Evolutionary conservation across 1,139 yeast genomes (phyloP), one percentile per base, ranked within the genome.

Genomic region (Candida albicans): DNA sequence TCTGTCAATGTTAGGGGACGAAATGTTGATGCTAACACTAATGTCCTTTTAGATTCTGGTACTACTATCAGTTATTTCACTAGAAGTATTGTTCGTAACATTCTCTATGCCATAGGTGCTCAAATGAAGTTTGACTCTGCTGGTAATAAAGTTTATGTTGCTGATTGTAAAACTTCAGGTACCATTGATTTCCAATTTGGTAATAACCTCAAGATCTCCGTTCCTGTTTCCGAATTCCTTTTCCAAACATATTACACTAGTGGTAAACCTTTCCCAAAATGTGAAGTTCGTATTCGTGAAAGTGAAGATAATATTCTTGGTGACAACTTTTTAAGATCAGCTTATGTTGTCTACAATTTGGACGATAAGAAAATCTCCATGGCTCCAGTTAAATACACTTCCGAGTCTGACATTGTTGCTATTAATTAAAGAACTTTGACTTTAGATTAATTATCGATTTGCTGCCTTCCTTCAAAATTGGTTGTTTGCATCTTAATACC

Each of bases 291-390:
- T 34, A 44, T 52, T 28, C 14, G 31, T 13, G 3, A 9, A 11
- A 30, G 35, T 11, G 24, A 15, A 3, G 40, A 35, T 28, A 47
- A 57, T 22, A 49, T 62, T 35, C 52, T 86, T 8, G 96, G 95
- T 40, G 93, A 85, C 61, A 74, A 80, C 13, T 81, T 87, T 64
- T 64, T 87, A 55, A 73, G 85, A 43, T 69, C 78, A 37, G 87
- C 85, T 8, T 87, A 87, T 58, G 77, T 82, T 42, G 93, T 85
- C 39, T 87, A 77, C 53, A 91, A 87, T 59, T 65, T 86, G 51
- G 87, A 82, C 26, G 74, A 73, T 47, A 59, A 67, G 43, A 78
- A 78, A 55, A 65, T 87, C 25, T 80, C 82, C 1, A 42, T 88
- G 42, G 95, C 90, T 2, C 84, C 77, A 51, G 83, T 82, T 7